phyloP scores from a whole-genome alignment of 2,329 filamentous ascomycete species.

The Zasmidium cellare region DNA sequence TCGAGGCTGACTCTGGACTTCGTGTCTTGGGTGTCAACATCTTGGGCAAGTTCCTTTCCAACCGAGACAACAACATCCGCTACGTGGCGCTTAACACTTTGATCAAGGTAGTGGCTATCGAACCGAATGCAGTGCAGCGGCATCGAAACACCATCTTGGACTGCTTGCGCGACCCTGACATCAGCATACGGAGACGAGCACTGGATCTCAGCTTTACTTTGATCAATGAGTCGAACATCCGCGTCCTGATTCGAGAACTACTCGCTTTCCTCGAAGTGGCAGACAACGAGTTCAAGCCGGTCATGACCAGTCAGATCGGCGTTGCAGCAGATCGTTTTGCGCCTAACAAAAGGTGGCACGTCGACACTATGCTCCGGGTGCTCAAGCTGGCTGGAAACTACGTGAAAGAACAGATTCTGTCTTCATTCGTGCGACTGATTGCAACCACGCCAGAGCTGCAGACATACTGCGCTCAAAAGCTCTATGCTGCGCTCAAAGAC shows the following conservation, averaged over 20 bases:
- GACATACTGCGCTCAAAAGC: conserved; percentile 93
- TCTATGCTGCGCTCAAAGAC: conserved; percentile 87
- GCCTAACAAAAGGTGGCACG: conserved; percentile 96
- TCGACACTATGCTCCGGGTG: conserved; percentile 95
- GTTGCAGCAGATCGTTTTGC: conserved; percentile 95
- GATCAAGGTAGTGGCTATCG: conserved; percentile 96
- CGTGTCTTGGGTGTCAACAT: conserved; percentile 97
- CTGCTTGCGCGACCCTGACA: conserved; percentile 93
- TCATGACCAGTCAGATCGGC: conserved; percentile 97
- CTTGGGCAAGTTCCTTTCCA: conserved; percentile 95
- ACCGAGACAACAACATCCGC: conserved; percentile 98
- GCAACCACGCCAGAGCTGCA: conserved; percentile 93
- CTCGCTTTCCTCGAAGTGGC: conserved; percentile 95
- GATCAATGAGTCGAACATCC: conserved; percentile 95
- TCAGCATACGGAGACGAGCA: conserved; percentile 93
- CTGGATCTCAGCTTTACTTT: conserved; percentile 96
- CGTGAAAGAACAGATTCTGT: conserved; percentile 96
- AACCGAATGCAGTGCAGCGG: conserved; percentile 94
- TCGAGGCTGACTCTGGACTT: conserved; percentile 93
- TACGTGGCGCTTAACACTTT: conserved; percentile 97
- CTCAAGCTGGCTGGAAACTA: conserved; percentile 93
- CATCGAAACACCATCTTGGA: conserved; percentile 97
- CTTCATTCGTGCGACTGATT: conserved; percentile 92
- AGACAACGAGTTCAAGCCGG: conserved; percentile 97
- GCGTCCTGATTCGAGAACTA: conserved; percentile 88